phyloP scores from a whole-genome alignment of 768 basidiomycete species.

The Trametes cinnabarina region DNA sequence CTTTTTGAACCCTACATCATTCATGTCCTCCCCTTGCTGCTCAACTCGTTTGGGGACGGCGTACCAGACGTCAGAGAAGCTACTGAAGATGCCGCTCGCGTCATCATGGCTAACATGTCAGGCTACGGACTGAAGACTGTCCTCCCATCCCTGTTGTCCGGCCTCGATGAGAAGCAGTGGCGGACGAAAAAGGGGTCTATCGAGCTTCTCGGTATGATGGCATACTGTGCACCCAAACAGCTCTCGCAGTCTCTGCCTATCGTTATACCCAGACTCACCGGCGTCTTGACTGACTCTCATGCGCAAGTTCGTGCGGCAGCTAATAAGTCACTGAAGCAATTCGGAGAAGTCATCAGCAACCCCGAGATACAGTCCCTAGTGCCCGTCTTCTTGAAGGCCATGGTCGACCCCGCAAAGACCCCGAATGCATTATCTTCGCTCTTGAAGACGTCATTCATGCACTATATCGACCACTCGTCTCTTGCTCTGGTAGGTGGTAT shows the following conservation, averaged over 20 bases:
- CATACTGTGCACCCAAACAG: conserved; percentile 94
- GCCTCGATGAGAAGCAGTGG: conserved; percentile 98
- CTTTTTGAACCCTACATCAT: conserved; percentile 92
- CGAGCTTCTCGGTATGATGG: conserved; percentile 96
- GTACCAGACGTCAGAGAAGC: conserved; percentile 89
- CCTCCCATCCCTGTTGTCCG: conserved; percentile 82
- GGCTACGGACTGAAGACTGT: conserved; percentile 96
- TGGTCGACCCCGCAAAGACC: conserved; percentile 93
- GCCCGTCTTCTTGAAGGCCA: conserved; percentile 85
- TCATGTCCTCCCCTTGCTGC: conserved; percentile 77
- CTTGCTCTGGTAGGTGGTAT: conserved; percentile 71
- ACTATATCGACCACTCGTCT: conserved; percentile 97
- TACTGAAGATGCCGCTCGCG: conserved; percentile 84
- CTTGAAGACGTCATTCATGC: conserved; percentile 93
- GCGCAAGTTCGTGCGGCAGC: conserved; percentile 91
- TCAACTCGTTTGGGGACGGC: conserved; percentile 84
- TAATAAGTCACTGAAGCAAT: conserved; percentile 94
- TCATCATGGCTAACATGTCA: conserved; percentile 94
- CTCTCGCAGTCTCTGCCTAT: conserved; percentile 93
- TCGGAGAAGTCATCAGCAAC: conserved; percentile 97
- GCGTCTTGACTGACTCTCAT: conserved; percentile 95
- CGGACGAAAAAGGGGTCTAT: conserved; percentile 96
- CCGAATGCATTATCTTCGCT: conserved; percentile 80
- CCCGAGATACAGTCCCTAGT: conserved; percentile 94
- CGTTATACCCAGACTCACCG: conserved; percentile 93